Conservation (phyloP, 2,329 filamentous ascomycete species). For the Ophiostoma australiae region DNA sequence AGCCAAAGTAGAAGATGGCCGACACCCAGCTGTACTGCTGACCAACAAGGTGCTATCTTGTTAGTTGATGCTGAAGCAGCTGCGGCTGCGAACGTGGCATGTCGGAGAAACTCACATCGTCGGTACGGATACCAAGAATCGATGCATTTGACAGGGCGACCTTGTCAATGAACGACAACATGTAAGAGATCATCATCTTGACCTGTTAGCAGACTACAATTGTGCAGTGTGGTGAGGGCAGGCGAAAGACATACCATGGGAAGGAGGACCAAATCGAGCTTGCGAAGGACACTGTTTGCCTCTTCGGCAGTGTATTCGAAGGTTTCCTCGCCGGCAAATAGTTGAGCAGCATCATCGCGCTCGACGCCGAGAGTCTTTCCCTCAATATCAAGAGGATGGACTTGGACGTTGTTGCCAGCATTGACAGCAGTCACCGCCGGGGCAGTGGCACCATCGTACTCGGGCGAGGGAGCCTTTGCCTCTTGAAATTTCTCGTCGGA, state of each 20-base stretch:
- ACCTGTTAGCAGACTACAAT: background rate
- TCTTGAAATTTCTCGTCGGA: background rate
- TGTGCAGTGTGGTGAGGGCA: background rate
- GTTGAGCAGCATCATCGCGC: background rate
- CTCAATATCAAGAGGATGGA: background rate
- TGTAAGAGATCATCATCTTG: slow-evolving; percentile 13
- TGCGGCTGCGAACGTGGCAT: too few relatives aligned
- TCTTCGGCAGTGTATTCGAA: background rate
- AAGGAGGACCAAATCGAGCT: background rate
- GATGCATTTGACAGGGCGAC: slow-evolving; percentile 22
- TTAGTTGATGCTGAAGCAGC: background rate
- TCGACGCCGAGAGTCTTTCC: background rate
- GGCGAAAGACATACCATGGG: background rate
- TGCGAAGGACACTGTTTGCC: background rate
- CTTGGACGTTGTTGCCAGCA: background rate
- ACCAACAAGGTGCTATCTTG: slow-evolving; percentile 28
- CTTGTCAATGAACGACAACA: slow-evolving; percentile 24
- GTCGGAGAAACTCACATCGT: slow-evolving; percentile 12
- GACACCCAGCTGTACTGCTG: slow-evolving; percentile 43
- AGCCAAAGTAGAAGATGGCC: slow-evolving; percentile 43
- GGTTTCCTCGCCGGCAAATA: background rate
- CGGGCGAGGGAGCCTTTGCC: background rate
- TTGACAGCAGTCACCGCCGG: background rate
- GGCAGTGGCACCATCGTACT: background rate
- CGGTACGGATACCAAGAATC: slow-evolving; percentile 23